Evolutionary conservation across 2,329 filamentous ascomycete species (phyloP).

Genomic region (Rugonectria rugulosa): DNA sequence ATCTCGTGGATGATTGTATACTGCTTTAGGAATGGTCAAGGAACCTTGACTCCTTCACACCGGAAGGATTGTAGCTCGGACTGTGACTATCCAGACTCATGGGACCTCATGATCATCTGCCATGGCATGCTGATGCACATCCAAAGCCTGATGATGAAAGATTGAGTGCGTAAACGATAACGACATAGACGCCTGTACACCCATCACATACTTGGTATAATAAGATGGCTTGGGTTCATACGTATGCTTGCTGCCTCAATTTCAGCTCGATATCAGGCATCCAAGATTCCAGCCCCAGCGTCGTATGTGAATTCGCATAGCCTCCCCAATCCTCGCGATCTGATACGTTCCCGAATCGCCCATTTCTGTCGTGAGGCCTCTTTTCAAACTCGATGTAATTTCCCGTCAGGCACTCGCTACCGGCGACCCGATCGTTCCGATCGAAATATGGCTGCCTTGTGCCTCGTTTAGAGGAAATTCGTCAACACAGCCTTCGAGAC

Average conservation of each 20-base stretch:
- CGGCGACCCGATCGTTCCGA: slow-evolving; percentile 3
- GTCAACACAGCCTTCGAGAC: neutral
- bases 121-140: neutral
- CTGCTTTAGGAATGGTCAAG: too few relatives aligned
- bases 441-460: slow-evolving; percentile 9
- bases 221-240: neutral
- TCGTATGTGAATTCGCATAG: neutral
- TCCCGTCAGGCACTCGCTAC: neutral
- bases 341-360: neutral
- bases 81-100: too few relatives aligned
- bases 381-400: neutral
- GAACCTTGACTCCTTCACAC: too few relatives aligned
- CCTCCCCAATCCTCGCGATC: neutral
- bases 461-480: slow-evolving; percentile 1
- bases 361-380: neutral
- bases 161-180: too few relatives aligned
- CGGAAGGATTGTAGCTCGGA: too few relatives aligned
- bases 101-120: neutral
- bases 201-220: too few relatives aligned
- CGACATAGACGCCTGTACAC: too few relatives aligned
- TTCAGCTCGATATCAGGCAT: neutral
- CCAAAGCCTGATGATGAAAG: neutral
- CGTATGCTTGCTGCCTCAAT: neutral
- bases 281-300: neutral
- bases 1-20: too few relatives aligned